A percentile compares a stretch with the other conserved stretches of the same genome.
phyloP scores from a whole-genome alignment of 1,139 yeast genomes.

The Zhuliangozyma blackwelliae region DNA sequence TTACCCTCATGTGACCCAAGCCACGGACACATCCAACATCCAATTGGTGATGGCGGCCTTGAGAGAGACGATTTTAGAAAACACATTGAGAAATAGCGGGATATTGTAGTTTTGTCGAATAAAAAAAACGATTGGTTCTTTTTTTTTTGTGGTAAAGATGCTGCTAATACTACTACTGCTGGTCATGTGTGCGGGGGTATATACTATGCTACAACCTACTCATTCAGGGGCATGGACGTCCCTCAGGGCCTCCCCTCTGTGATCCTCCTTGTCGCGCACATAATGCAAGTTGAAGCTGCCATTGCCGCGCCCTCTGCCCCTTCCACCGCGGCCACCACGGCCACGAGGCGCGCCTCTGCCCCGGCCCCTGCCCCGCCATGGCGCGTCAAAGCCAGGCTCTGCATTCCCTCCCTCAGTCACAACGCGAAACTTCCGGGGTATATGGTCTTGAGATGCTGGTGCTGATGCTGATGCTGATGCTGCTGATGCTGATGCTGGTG shows the following conservation, averaged over 20 bases:
- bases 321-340: slow-evolving; percentile 6
- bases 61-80: slow-evolving; percentile 82
- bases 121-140: background rate
- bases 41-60: slow-evolving; percentile 88
- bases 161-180: background rate
- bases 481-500: no score
- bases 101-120: slow-evolving; percentile 38
- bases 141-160: background rate
- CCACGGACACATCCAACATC: slow-evolving; percentile 88
- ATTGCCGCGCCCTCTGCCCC: no score
- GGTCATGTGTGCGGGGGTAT: background rate
- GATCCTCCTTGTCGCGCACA: slow-evolving; percentile 18
- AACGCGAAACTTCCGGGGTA: slow-evolving; percentile 2
- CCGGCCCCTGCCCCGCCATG: slow-evolving; percentile 17
- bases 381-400: slow-evolving; percentile 11
- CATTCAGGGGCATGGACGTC: no score
- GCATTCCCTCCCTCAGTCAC: background rate
- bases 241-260: no score
- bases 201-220: background rate
- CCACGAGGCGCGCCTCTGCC: slow-evolving; percentile 18
- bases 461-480: no score
- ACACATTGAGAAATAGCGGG: slow-evolving; percentile 82
- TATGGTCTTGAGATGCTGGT: background rate
- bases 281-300: slow-evolving; percentile 22
- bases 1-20: slow-evolving; percentile 91